Base-by-base conservation (phyloP, 805 yeast species). In the Metschnikowia proteae region DNA sequence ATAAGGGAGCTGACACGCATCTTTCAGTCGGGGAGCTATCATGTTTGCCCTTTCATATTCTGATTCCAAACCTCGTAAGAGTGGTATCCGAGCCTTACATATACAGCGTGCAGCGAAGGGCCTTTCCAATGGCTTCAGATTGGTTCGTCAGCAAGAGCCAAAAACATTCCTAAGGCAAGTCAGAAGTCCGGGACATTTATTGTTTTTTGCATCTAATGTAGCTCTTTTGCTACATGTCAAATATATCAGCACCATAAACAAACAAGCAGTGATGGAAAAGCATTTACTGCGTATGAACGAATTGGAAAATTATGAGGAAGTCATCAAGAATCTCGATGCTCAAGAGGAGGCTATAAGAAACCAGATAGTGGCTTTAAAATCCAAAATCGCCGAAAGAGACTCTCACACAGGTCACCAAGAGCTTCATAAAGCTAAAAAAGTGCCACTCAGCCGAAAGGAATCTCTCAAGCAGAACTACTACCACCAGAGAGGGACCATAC, bases 141-240 rank as follows among this genome's bases (percentile, higher is more conserved):
- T 41, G 13, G 29, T 44, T 5, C 46, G 43, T 35, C 48, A 47
- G 36, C 45, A 50, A n/a, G 57, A 50, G 22, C 52, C 47, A 46
- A 54, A 46, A 13, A 28, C 43, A 22, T 48, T 56, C 34, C 22
- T 54, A 10, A 46, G 43, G 30, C 51, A 52, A 17, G 47, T 56
- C 26, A 51, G 49, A 9, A 56, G 56, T 38, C 58, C 59, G 8
- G 45, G 58, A 17, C 59, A 54, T 31, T 41, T 56, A 10, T 41
- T 53, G n/a, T 56, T 56, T 36, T 37, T 56, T 31, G 58, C 55
- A 11, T 47, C 59, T 2, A 56, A 56, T 29, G 55, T 56, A 26
- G 56, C 58, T 9, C 45, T 56, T 30, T 46, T 56, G 10, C 46
- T 53, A 10, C 59, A 56, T 36, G 46, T 56, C 17, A 55, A 47